Evolutionary conservation across 768 basidiomycete genomes (phyloP).

Genomic region (Tricholoma flavovirens): DNA sequence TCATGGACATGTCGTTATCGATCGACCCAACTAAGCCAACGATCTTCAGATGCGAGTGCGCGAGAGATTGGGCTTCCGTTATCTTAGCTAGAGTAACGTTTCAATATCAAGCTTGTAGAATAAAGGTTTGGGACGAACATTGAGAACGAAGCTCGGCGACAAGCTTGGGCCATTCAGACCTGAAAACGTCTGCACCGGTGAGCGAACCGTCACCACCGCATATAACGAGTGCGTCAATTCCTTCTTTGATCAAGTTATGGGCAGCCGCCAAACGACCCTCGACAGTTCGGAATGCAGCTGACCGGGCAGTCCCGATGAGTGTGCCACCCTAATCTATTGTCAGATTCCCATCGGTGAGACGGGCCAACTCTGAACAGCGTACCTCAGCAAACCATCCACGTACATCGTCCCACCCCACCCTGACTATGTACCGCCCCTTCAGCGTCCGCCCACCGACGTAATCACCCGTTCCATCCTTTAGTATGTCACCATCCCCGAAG

Average conservation of each 20-base stretch:
- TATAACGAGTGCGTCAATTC: slow-evolving; percentile 94
- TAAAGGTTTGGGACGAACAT: slow-evolving; percentile 33
- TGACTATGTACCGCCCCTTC: slow-evolving; percentile 88
- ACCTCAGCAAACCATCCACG: slow-evolving; percentile 91
- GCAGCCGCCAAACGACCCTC: slow-evolving; percentile 91
- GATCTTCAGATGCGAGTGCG: slow-evolving; percentile 83
- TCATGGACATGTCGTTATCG: slow-evolving; percentile 99
- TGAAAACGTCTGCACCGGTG: slow-evolving; percentile 92
- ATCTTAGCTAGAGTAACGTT: slow-evolving; percentile 51
- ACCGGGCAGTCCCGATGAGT: slow-evolving; percentile 90
- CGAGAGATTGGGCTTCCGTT: slow-evolving; percentile 61
- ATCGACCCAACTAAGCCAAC: slow-evolving; percentile 99
- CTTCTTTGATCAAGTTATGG: slow-evolving; percentile 88
- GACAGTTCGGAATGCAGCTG: slow-evolving; percentile 71
- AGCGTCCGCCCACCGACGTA: slow-evolving; percentile 62
- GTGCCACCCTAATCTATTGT: slow-evolving; percentile 69
- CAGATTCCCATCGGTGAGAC: background rate
- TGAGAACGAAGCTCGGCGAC: slow-evolving; percentile 59
- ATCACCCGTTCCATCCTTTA: slow-evolving; percentile 81
- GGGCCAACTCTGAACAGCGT: slow-evolving; percentile 15
- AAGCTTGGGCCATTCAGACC: slow-evolving; percentile 91
- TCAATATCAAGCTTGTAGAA: background rate
- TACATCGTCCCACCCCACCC: slow-evolving; percentile 98
- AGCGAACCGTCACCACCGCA: slow-evolving; percentile 97
- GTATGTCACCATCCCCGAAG: slow-evolving; percentile 73